Base-by-base conservation (phyloP, 2,329 filamentous ascomycete genomes). In the Colletotrichum lupini region DNA sequence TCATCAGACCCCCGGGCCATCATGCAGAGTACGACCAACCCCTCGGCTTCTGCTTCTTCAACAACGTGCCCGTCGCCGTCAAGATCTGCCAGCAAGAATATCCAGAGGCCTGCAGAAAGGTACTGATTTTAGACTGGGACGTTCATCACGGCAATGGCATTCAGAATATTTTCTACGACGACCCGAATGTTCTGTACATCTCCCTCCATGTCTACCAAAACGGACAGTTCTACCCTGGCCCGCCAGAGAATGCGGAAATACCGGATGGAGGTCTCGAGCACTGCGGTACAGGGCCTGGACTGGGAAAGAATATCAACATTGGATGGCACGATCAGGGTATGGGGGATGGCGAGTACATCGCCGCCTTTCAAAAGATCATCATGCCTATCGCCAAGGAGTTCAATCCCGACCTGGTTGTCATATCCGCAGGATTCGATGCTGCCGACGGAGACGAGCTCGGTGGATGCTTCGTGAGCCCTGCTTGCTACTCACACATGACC, bases 351-450 rank as follows among this genome's bases (percentile, higher is more conserved):
- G 97, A 99, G 81, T 99, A 99, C 82, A 91, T 99, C 84, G 96
- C 95, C 61, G 97, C 97, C 1, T 99, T 99, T 78, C 95, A 99
- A 78, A 92, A 95, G 80, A 92, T 98, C 46, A 92, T 99, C 57
- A 98, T 99, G 95, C 97, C 97, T 0, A 97, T 98, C 72, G 95
- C 95, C 1, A 91, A 92, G 57, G 96, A 99, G 78, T 99, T 98
- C 80, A 88, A 97, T 78, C 97, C 97, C 0, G 97, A 99, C 80
- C 86, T 99, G 22, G 95, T 98, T 32, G 97, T 99, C 76, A 93
- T 99, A 70, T 97, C 97, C 24, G 95, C 97, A 55, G 97, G 97
- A 0, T 99, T 99, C 77, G 97, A 99, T 81, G 97, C 97, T 19
- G 97, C 97, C 0, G 94, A 94, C 76, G 97, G 97, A 14, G 97